Evolutionary conservation across 805 yeast species (phyloP).

Genomic region (Kluyveromyces nonfermentans): DNA sequence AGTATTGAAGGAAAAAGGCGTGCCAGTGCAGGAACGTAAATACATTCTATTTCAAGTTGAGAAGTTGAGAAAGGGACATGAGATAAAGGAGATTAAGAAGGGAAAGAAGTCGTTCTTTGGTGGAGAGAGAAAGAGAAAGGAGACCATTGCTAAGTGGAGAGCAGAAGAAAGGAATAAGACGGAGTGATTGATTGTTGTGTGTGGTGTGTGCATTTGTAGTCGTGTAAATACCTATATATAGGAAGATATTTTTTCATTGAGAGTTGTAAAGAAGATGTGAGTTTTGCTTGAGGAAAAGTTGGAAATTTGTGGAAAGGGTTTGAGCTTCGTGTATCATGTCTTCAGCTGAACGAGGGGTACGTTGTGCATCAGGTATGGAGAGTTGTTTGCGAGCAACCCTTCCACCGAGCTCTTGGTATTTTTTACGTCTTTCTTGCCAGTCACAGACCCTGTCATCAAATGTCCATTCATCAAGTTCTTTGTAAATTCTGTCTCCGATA

Average conservation of each 20-base stretch:
- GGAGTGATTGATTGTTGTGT: no score
- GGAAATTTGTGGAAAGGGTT: conserved; percentile 38
- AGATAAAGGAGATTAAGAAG: conserved; percentile 43
- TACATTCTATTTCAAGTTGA: conserved; percentile 69
- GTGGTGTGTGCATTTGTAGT: neutral
- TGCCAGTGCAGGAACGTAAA: conserved; percentile 62
- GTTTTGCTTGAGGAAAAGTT: conserved; percentile 7
- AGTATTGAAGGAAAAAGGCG: conserved; percentile 63
- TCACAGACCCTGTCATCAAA: conserved; percentile 26
- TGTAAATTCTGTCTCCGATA: conserved; percentile 67
- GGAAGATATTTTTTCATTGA: neutral
- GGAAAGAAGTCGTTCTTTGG: conserved; percentile 74
- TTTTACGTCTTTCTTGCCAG: conserved; percentile 25
- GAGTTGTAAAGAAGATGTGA: no score
- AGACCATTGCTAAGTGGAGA: conserved; percentile 50
- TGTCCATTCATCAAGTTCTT: conserved; percentile 53
- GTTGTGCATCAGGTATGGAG: conserved; percentile 39
- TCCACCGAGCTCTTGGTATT: conserved; percentile 17
- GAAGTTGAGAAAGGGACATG: conserved; percentile 47
- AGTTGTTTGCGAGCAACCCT: conserved; percentile 18
- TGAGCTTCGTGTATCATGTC: conserved; percentile 68
- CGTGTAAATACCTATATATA: neutral
- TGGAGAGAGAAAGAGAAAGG: conserved; percentile 75
- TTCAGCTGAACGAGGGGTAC: conserved; percentile 48
- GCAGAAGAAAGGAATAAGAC: conserved; percentile 43